Evolutionary conservation across 2,329 filamentous ascomycete species (phyloP), one percentile per base, ranked within the genome.

Genomic region (Curvularia sp.): DNA sequence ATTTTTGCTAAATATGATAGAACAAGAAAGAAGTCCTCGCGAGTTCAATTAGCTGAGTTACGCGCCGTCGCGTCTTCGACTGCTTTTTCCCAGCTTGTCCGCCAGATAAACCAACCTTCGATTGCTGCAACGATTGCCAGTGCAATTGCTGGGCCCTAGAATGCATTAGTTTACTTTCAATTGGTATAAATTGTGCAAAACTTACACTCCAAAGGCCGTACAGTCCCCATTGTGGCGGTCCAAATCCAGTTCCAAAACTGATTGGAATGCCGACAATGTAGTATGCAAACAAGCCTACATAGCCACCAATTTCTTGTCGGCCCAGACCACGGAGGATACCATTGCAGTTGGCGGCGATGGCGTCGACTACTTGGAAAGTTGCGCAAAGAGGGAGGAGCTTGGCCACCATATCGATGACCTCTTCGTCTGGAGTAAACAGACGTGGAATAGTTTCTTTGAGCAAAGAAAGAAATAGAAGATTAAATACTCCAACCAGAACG

Each of bases 331-430:
- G 86, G 27, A 98, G 83, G 38, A 97, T 83, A 27, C 93, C 94
- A 70, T 95, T 93, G 56, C 91, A 92, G 38, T 89, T 89, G 3
- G 90, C 86, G 0, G 91, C 87, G 18, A 96, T 76, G 1, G 90
- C 88, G 76, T 99, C 94, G 68, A 96, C 93, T 23, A 97, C 84
- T 75, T 98, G 93, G 83, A 97, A 96, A 1, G 92, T 84, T 0
- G 93, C 93, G 59, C 91, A 92, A 2, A 97, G 79, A 0, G 93
- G 93, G 34, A 97, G 83, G 2, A 92, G 86, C 2, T 79, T 76
- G 0, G 91, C 82, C 0, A 86, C 86, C 73, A 92, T 88, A 1
- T 83, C 80, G 15, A 89, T 80, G 8, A 90, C 88, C 57, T 92
- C 87, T 30, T 84, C 77, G 55, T 89, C 83, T 0, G 84, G 86